A percentile compares a stretch with the other conserved stretches of the same genome.
These are phyloP conservation scores for Rhodotorula graminis DNA, from an alignment of 768 basidiomycete species.

Conservation along the genomic window DNA sequence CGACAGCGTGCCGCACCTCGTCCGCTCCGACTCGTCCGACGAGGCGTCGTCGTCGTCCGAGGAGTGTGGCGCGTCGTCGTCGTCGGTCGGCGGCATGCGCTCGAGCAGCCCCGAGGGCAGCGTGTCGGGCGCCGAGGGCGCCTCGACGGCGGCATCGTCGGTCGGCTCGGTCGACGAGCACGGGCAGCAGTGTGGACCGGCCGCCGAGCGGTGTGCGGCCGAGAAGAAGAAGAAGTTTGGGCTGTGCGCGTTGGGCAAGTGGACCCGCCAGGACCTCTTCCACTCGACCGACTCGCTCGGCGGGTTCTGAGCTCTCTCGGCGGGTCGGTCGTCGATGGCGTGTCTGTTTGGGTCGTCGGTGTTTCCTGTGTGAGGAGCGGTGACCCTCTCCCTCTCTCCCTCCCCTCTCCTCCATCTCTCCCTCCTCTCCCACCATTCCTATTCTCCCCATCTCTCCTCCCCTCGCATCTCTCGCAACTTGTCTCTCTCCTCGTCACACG, in stretches of 20 bases:
- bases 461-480: neutral
- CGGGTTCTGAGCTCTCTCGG: slow-evolving; percentile 23
- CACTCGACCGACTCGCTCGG: slow-evolving; percentile 25
- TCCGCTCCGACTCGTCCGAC: slow-evolving; percentile 1
- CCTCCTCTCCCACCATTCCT: no score
- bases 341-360: no score
- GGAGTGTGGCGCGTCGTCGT: neutral
- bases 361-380: neutral
- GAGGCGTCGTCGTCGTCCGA: slow-evolving; percentile 4
- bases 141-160: neutral
- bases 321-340: no score
- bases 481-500: neutral
- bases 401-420: neutral
- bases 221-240: slow-evolving; percentile 34
- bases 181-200: no score
- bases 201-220: no score
- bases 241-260: slow-evolving; percentile 36
- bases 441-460: neutral
- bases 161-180: neutral
- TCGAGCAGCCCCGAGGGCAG: slow-evolving; percentile 2
- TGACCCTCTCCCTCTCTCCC: neutral
- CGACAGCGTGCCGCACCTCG: neutral
- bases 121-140: slow-evolving; percentile 6
- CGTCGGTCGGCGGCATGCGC: neutral
- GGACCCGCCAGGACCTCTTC: slow-evolving; percentile 26